Percentiles rank a stretch among this genome's conserved stretches.
phyloP scores from a whole-genome alignment of 164 flowering plant genomes.

The Vitis labrusca region DNA sequence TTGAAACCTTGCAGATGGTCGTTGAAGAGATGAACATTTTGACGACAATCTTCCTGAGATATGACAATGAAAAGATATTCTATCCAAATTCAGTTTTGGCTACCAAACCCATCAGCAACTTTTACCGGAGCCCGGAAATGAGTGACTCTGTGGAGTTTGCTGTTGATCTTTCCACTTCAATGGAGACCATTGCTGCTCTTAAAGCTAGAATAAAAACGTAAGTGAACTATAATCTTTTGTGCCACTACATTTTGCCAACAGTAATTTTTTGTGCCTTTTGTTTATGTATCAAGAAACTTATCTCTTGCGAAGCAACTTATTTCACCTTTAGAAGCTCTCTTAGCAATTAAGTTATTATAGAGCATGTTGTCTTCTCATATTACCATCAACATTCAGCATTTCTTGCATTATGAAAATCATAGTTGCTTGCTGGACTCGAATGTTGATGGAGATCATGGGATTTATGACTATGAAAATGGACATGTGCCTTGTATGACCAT shows the following conservation, averaged over 20 bases:
- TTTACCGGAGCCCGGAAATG: conserved; percentile 84
- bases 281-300: too few relatives aligned
- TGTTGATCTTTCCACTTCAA: conserved; percentile 65
- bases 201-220: conserved; percentile 66
- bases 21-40: conserved; percentile 96
- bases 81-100: conserved; percentile 77
- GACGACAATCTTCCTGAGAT: conserved; percentile 73
- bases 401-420: too few relatives aligned
- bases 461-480: too few relatives aligned
- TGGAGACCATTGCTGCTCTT: conserved; percentile 56
- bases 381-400: too few relatives aligned
- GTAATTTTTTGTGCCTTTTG: too few relatives aligned
- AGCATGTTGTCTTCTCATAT: too few relatives aligned
- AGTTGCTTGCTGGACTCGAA: too few relatives aligned
- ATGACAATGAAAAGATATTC: conserved; percentile 80
- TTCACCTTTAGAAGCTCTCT: too few relatives aligned
- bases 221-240: conserved; percentile 12
- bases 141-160: conserved; percentile 72
- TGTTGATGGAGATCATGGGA: too few relatives aligned
- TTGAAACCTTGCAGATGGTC: conserved; percentile 50
- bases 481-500: too few relatives aligned
- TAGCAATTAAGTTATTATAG: too few relatives aligned
- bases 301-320: too few relatives aligned
- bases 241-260: not conserved
- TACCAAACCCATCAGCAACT: conserved; percentile 82